A percentile compares a stretch with the other conserved stretches of the same genome.
phyloP scores from a whole-genome alignment of 495 filamentous ascomycete genomes.

The Aspergillus egyptiacus region DNA sequence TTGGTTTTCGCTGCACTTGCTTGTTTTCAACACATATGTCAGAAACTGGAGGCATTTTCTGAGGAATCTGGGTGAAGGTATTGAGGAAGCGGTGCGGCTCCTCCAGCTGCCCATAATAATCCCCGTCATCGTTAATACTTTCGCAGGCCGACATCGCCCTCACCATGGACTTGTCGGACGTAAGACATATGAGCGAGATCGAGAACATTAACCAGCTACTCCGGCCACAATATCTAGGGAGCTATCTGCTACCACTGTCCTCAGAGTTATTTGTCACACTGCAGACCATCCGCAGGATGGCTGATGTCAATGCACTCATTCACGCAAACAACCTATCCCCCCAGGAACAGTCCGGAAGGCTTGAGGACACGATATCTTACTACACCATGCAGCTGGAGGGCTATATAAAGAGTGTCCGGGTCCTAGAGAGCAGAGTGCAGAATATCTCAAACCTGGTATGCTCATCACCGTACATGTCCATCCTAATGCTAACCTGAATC shows the following conservation, averaged over 20 bases:
- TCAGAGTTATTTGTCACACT: conserved; percentile 10
- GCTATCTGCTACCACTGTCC: conserved; percentile 9
- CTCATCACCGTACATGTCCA: conserved; percentile 12
- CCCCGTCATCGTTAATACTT: neutral
- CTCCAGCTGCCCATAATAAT: neutral
- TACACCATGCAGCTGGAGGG: conserved; percentile 9
- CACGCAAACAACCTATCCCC: neutral
- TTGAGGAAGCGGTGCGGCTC: conserved; percentile 13
- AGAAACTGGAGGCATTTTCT: conserved; percentile 13
- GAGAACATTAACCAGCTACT: conserved; percentile 5
- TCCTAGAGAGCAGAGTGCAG: conserved; percentile 15
- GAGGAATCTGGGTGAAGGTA: conserved; percentile 6
- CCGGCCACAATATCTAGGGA: conserved; percentile 12
- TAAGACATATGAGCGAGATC: neutral
- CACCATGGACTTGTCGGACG: conserved; percentile 7
- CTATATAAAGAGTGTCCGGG: conserved; percentile 9
- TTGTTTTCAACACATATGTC: conserved; percentile 10
- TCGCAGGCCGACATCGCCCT: conserved; percentile 13
- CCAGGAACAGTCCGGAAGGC: no score
- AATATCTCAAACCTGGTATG: conserved; percentile 17
- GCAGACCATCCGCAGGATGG: conserved; percentile 9
- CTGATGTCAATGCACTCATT: conserved; percentile 5
- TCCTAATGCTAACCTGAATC: conserved; percentile 17
- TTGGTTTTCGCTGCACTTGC: conserved; percentile 12
- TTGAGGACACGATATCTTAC: conserved; percentile 5